Conservation (phyloP, 106 monocot species). For the Acanthochlamys bracteata region DNA sequence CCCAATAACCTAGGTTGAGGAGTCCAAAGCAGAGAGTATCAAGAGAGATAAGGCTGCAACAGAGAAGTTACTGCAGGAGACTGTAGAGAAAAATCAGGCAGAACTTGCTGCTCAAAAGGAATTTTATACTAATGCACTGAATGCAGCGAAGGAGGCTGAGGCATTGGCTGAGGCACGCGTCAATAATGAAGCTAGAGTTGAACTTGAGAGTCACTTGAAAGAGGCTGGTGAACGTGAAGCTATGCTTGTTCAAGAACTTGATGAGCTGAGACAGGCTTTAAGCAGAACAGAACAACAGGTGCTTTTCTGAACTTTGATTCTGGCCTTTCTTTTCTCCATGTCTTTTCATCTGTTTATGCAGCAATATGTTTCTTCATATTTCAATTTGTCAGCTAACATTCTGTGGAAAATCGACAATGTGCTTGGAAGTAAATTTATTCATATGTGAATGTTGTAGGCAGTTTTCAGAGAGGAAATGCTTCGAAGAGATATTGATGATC, state of each 20-base stretch:
- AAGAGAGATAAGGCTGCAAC: slow-evolving; percentile 82
- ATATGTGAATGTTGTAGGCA: slow-evolving; percentile 35
- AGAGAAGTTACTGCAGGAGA: slow-evolving; percentile 95
- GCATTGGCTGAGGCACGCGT: slow-evolving; percentile 74
- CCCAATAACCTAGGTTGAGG: slow-evolving; percentile 56
- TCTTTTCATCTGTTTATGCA: too few relatives aligned
- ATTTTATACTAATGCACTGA: slow-evolving; percentile 86
- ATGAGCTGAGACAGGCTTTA: slow-evolving; percentile 81
- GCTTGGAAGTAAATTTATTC: not conserved
- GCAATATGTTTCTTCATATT: not conserved
- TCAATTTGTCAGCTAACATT: not conserved
- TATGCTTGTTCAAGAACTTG: slow-evolving; percentile 81
- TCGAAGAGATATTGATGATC: slow-evolving; percentile 76
- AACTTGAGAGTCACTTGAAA: slow-evolving; percentile 80
- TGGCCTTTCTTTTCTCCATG: too few relatives aligned
- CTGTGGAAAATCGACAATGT: not conserved
- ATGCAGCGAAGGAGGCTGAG: slow-evolving; percentile 93
- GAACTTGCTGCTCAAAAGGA: slow-evolving; percentile 93
- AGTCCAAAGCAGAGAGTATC: slow-evolving; percentile 85
- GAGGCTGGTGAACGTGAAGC: slow-evolving; percentile 82
- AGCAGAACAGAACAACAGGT: slow-evolving; percentile 93
- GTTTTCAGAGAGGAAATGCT: slow-evolving; percentile 87
- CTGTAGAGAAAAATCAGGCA: slow-evolving; percentile 81
- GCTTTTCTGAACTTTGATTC: too few relatives aligned
- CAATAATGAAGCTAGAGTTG: slow-evolving; percentile 76